Conservation (phyloP, 148 eudicot species). For the Silene conica region DNA sequence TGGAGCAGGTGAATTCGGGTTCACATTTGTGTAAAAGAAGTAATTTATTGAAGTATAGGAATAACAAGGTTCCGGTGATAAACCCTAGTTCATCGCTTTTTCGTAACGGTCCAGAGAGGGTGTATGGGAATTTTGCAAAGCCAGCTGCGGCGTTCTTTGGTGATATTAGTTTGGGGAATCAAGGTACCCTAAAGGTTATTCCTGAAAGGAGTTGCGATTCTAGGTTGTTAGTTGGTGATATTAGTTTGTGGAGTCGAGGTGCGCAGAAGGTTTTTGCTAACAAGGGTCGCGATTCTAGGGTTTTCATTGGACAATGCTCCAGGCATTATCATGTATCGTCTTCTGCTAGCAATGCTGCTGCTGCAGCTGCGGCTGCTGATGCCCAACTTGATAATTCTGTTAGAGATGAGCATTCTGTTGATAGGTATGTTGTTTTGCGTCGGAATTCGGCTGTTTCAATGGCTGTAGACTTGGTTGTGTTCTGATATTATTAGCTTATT, state of each 20-base stretch:
- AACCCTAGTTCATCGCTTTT: constrained; percentile 4
- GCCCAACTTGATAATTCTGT: constrained; percentile 15
- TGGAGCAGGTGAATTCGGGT: constrained; percentile 16
- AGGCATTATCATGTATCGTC: constrained; percentile 19
- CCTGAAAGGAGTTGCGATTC: no score
- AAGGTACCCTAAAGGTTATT: no score
- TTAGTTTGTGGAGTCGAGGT: constrained; percentile 8
- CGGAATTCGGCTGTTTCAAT: not conserved
- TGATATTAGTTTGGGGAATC: constrained; percentile 11
- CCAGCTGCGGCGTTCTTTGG: constrained; percentile 48
- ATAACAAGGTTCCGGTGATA: constrained; percentile 11
- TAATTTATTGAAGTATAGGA: constrained; percentile 11
- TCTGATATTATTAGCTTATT: not conserved
- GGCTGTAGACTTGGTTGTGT: no score
- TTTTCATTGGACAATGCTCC: constrained; percentile 26
- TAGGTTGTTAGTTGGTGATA: constrained; percentile 28
- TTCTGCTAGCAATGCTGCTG: constrained; percentile 16
- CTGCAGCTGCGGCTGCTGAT: constrained; percentile 4
- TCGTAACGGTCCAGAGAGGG: constrained; percentile 13
- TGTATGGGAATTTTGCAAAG: constrained; percentile 40
- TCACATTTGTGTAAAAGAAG: constrained; percentile 8
- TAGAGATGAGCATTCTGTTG: constrained; percentile 19
- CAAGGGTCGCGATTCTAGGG: not conserved
- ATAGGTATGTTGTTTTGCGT: constrained; percentile 11
- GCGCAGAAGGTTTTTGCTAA: no score